These are phyloP conservation scores for Rhodomyrtus psidioides DNA, from an alignment of 441 rosid genomes.

Conservation along the genomic window DNA sequence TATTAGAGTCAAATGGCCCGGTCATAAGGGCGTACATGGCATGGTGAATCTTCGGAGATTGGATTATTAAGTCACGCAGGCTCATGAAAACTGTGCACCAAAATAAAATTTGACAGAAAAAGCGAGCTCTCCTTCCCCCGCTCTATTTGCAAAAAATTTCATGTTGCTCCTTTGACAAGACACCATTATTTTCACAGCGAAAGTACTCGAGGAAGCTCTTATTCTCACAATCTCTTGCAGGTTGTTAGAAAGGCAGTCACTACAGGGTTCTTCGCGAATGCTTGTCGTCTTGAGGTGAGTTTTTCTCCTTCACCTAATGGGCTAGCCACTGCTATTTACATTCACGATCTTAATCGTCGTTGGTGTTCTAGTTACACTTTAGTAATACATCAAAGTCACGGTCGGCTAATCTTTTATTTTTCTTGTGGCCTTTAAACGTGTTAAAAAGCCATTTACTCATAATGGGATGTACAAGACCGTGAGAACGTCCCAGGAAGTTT, in stretches of 20 bases:
- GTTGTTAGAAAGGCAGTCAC: slow-evolving; percentile 75
- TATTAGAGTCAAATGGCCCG: not conserved
- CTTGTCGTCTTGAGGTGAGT: slow-evolving; percentile 74
- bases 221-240: slow-evolving; percentile 11
- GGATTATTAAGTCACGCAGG: not conserved
- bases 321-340: not conserved
- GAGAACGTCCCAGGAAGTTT: slow-evolving; percentile 90
- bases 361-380: not conserved
- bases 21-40: not conserved
- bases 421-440: not conserved
- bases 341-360: not conserved
- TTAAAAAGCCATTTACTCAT: slow-evolving; percentile 57
- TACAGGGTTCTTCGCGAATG: slow-evolving; percentile 88
- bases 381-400: not conserved
- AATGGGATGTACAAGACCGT: slow-evolving; percentile 79
- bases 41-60: not conserved
- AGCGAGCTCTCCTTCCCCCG: not conserved
- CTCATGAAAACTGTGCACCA: not conserved
- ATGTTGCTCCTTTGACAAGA: not conserved
- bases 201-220: not conserved
- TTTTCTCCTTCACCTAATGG: not conserved
- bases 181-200: not conserved
- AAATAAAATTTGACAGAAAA: not conserved
- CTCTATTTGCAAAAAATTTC: not conserved
- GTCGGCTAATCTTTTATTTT: not conserved